Percentiles rank a stretch among this genome's conserved stretches.
phyloP scores from a whole-genome alignment of 345 rosid genomes.

The Mallotus nudiflorus region DNA sequence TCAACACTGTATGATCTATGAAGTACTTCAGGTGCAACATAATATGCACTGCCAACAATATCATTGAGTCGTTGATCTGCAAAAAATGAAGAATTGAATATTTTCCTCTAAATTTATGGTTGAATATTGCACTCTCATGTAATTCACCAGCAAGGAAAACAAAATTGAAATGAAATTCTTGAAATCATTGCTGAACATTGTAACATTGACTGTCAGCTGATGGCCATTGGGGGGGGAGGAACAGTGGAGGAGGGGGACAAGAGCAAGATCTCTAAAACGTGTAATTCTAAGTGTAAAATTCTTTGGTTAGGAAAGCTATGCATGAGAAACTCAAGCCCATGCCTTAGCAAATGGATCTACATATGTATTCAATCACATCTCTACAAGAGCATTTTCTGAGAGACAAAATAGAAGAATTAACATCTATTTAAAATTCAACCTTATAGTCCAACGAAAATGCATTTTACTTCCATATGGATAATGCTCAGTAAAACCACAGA shows the following conservation, averaged over 20 bases:
- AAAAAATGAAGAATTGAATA: constrained; percentile 17
- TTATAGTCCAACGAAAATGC: not conserved
- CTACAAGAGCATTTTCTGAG: not conserved
- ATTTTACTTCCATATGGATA: too few species aligned
- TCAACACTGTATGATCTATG: constrained; percentile 88
- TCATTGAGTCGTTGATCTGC: constrained; percentile 93
- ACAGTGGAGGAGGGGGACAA: not conserved
- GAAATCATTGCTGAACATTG: not conserved
- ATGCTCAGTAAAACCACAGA: not conserved
- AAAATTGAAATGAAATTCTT: not conserved
- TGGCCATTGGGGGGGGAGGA: not conserved
- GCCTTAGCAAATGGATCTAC: not conserved
- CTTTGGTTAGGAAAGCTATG: not conserved
- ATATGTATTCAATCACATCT: not conserved
- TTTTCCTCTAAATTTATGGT: constrained; percentile 18
- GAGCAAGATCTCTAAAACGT: not conserved
- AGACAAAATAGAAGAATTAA: not conserved
- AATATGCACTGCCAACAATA: constrained; percentile 96
- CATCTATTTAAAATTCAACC: not conserved
- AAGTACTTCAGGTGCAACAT: constrained; percentile 97
- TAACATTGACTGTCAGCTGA: constrained; percentile 1
- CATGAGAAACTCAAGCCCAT: not conserved
- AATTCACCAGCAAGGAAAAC: too few species aligned
- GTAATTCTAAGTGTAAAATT: not conserved
- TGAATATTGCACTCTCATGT: not conserved